Evolutionary conservation across 768 basidiomycete species (phyloP).

Genomic region (Boletus sensibilis): DNA sequence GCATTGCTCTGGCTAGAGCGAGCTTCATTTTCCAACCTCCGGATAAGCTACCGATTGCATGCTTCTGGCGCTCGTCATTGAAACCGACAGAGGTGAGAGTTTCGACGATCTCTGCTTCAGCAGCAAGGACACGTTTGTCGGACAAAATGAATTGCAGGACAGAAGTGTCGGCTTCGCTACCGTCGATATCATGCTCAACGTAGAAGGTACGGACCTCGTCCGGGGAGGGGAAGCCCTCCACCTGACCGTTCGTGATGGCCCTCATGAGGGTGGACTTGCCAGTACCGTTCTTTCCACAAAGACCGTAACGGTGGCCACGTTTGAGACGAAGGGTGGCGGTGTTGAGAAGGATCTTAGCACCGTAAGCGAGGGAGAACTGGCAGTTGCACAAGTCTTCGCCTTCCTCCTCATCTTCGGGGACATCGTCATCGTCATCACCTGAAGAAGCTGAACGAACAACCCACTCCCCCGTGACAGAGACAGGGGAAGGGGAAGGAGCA

Average conservation of each 20-base stretch:
- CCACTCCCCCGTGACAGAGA: slow-evolving; percentile 76
- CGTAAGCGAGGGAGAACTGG: slow-evolving; percentile 97
- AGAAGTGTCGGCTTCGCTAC: slow-evolving; percentile 87
- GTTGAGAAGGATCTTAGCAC: slow-evolving; percentile 98
- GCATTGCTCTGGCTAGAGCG: slow-evolving; percentile 93
- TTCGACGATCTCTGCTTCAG: slow-evolving; percentile 67
- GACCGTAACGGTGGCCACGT: slow-evolving; percentile 98
- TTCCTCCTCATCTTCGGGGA: slow-evolving; percentile 88
- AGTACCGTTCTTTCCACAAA: slow-evolving; percentile 98
- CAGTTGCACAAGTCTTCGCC: slow-evolving; percentile 99
- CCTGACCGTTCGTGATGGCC: slow-evolving; percentile 92
- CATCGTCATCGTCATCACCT: slow-evolving; percentile 64
- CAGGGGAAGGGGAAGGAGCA: slow-evolving; percentile 60
- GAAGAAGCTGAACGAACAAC: slow-evolving; percentile 86
- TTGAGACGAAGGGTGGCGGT: slow-evolving; percentile 95
- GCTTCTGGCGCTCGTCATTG: slow-evolving; percentile 79
- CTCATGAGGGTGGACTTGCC: slow-evolving; percentile 96
- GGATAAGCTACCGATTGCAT: slow-evolving; percentile 86
- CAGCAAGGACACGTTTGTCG: slow-evolving; percentile 79
- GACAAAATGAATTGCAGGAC: slow-evolving; percentile 84
- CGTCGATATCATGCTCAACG: slow-evolving; percentile 99
- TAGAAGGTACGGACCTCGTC: slow-evolving; percentile 98
- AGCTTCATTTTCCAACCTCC: slow-evolving; percentile 99
- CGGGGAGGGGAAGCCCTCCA: slow-evolving; percentile 97
- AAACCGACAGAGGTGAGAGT: slow-evolving; percentile 92